Percentiles rank a stretch among this genome's conserved stretches.
Conservation (phyloP, 2,329 filamentous ascomycete genomes). For the Pseudocercospora fuligena region DNA sequence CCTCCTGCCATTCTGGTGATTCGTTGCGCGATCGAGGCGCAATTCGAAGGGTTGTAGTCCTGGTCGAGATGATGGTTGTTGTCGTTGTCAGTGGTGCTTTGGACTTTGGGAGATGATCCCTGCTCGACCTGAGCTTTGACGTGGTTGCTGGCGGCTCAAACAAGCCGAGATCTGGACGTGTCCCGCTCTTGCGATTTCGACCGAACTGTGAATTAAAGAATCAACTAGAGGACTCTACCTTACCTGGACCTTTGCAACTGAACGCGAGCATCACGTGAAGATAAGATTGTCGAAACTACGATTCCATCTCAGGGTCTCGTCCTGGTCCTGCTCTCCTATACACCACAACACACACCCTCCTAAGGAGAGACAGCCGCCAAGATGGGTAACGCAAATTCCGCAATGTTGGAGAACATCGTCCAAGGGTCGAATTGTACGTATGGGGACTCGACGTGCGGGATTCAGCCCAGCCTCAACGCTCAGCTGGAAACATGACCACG, state of each 20-base stretch:
- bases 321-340: background rate
- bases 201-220: background rate
- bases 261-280: slow-evolving; percentile 1
- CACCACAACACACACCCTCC: background rate
- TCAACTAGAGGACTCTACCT: no score
- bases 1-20: slow-evolving; percentile 13
- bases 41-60: background rate
- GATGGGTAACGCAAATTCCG: slow-evolving; percentile 62
- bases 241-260: background rate
- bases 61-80: background rate
- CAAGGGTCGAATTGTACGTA: slow-evolving; percentile 90
- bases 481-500: slow-evolving; percentile 17
- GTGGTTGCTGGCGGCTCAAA: slow-evolving; percentile 13
- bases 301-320: background rate
- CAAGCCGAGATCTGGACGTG: background rate
- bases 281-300: background rate
- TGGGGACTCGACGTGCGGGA: background rate
- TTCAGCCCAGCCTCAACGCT: background rate
- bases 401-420: slow-evolving; percentile 92
- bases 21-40: background rate
- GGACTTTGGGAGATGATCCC: slow-evolving; percentile 2
- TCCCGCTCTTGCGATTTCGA: background rate
- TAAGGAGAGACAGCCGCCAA: slow-evolving; percentile 34
- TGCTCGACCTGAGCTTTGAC: background rate
- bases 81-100: background rate